Conservation (phyloP, 2,329 filamentous ascomycete species). For the Xylogone sp. region DNA sequence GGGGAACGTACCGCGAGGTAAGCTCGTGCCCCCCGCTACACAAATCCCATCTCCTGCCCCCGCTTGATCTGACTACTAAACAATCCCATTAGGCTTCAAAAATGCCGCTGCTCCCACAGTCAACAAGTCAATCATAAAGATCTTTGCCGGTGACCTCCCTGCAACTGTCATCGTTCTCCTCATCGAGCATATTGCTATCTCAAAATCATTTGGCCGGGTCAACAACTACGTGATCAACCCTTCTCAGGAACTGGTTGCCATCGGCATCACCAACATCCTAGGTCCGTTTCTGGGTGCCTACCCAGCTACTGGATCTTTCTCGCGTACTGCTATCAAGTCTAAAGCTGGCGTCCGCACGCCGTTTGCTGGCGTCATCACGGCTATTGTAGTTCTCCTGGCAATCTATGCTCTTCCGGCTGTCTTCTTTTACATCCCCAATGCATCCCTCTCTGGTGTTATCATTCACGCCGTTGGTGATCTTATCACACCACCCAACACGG, state of each 20-base stretch:
- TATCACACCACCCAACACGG: conserved; percentile 83
- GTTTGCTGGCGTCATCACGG: conserved; percentile 85
- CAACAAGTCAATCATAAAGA: conserved; percentile 59
- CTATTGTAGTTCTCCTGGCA: conserved; percentile 77
- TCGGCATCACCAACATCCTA: conserved; percentile 84
- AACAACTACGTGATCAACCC: conserved; percentile 97
- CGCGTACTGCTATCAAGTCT: conserved; percentile 92
- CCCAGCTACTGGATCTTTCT: conserved; percentile 92
- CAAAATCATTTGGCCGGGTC: conserved; percentile 91
- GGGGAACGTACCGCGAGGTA: conserved; percentile 71
- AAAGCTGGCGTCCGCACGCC: conserved; percentile 94
- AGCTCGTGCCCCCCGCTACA: too few relatives aligned
- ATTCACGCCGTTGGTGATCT: conserved; percentile 94
- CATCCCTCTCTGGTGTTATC: conserved; percentile 80
- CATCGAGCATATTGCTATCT: conserved; percentile 95
- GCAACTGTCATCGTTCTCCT: conserved; percentile 89
- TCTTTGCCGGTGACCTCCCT: conserved; percentile 71
- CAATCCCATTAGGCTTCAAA: conserved; percentile 61
- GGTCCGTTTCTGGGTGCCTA: conserved; percentile 91
- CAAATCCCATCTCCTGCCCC: too few relatives aligned
- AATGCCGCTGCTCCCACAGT: conserved; percentile 71
- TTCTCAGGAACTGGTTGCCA: conserved; percentile 92
- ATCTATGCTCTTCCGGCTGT: conserved; percentile 85
- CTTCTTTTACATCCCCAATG: conserved; percentile 89
- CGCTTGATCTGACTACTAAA: conserved; percentile 2